Base-by-base conservation (phyloP, 345 rosid species). In the Citrus cavaleriei region DNA sequence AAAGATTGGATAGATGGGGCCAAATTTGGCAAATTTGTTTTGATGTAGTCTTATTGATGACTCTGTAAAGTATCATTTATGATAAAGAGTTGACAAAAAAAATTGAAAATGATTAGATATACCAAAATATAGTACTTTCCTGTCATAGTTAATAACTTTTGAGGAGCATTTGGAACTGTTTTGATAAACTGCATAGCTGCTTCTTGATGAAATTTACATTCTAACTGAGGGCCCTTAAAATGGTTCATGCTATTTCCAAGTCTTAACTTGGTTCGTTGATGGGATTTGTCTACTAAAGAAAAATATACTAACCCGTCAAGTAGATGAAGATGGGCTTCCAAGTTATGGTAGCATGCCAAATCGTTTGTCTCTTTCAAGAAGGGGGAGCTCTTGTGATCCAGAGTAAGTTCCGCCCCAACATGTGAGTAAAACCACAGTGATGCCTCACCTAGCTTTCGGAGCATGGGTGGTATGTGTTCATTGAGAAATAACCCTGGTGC, bases 291-390 rank as follows among this genome's bases (percentile, higher is more conserved):
- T 34, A 24, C 38, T 55, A 69, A 69, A 69, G 30, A 72, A 46
- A 58, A 60, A 61, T 2, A 38, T 38, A 76, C 73, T 70, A 21
- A 77, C 65, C 84, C 64, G 42, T 78, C 84, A 13, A 80, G 12
- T 6, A 85, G 54, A 71, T 81, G 84, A n/a, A 83, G 69, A 42
- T 59, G 81, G 22, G 77, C 79, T 63, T 85, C 82, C 70, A 85
- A 51, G 67, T 78, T 77, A 73, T 80, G 86, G 12, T 70, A 73
- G 51, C 78, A 71, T 21, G 42, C 67, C n/a, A 73, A 58, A 57
- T 82, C 77, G 0, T 13, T 37, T n/a, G 68, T 76, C 21, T 62
- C 49, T 75, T 85, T 85, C 73, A 83, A 51, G 72, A 66, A 78
- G n/a, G 87, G 85, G 1, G 83, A 85, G 51, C 67, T 40, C 40